Conservation (phyloP, 75 land plant genomes). For the Isoetes taiwanensis region DNA sequence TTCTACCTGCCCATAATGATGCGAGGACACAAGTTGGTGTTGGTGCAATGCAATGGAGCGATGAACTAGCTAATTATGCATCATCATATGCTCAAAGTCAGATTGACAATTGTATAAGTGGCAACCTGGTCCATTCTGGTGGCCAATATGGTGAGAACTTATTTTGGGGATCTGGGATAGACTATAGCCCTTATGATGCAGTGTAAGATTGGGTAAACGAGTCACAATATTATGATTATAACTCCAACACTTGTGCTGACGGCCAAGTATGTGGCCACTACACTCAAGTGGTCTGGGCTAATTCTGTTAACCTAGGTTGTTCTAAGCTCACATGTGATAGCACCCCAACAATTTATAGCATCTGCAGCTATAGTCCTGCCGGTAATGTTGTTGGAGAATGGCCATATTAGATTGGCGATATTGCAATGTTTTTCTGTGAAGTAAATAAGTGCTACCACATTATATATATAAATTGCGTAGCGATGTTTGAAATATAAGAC, state of each 20-base stretch:
- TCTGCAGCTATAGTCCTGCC: no score
- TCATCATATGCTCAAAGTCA: slow-evolving; percentile 26
- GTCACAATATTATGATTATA: slow-evolving; percentile 22
- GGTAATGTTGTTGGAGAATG: no score
- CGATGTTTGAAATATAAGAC: no score
- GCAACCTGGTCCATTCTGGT: slow-evolving; percentile 27
- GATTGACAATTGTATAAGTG: no score
- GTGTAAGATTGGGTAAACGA: slow-evolving; percentile 30
- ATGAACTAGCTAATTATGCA: slow-evolving; percentile 19
- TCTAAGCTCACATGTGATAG: no score
- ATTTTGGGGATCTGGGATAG: slow-evolving; percentile 13
- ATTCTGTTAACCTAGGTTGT: no score
- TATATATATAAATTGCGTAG: no score
- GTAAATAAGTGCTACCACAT: no score
- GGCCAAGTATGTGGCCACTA: slow-evolving; percentile 38
- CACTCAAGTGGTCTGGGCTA: slow-evolving; percentile 48
- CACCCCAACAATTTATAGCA: no score
- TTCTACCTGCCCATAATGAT: slow-evolving; percentile 23
- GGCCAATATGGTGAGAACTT: slow-evolving; percentile 43
- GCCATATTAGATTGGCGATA: no score
- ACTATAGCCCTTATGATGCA: slow-evolving; percentile 19
- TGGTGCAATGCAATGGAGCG: slow-evolving; percentile 20
- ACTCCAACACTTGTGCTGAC: slow-evolving; percentile 25
- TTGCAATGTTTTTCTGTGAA: no score
- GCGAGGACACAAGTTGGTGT: slow-evolving; percentile 26